Conservation (phyloP, 495 filamentous ascomycete genomes). For the Wilcoxina mikolae region DNA sequence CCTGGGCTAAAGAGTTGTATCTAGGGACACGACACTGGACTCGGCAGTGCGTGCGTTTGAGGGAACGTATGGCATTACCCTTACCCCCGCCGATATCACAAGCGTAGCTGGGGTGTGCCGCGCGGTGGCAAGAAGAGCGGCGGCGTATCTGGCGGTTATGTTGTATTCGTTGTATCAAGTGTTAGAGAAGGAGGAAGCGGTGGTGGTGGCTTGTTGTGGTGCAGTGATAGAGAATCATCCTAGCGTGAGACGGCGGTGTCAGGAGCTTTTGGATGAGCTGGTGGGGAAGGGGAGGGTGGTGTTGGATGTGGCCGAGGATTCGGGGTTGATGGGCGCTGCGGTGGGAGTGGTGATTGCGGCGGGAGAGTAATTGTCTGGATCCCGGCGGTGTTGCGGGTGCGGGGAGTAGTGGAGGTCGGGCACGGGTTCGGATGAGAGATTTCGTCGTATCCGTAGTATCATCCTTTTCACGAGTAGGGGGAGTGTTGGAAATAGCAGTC, state of each 20-base stretch:
- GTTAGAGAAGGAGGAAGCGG: conserved; percentile 2
- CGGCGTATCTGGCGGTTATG: conserved; percentile 23
- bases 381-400: too few species aligned
- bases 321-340: neutral
- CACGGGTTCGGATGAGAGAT: too few species aligned
- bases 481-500: too few species aligned
- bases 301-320: neutral
- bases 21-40: too few species aligned
- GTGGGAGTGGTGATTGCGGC: neutral
- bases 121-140: conserved; percentile 21
- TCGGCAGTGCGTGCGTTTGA: neutral
- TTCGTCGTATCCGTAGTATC: too few species aligned
- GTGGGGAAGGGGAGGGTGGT: conserved; percentile 22
- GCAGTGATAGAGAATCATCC: conserved; percentile 49
- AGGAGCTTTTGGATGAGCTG: conserved; percentile 37
- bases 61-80: neutral
- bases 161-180: conserved; percentile 18
- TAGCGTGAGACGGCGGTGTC: conserved; percentile 38
- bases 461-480: too few species aligned
- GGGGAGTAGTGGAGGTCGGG: too few species aligned
- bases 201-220: conserved; percentile 40
- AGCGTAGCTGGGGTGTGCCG: conserved; percentile 15
- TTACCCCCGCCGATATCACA: neutral
- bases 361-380: too few species aligned
- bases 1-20: too few species aligned